phyloP scores from a whole-genome alignment of 495 filamentous ascomycete genomes.

The Venustampulla echinocandica region DNA sequence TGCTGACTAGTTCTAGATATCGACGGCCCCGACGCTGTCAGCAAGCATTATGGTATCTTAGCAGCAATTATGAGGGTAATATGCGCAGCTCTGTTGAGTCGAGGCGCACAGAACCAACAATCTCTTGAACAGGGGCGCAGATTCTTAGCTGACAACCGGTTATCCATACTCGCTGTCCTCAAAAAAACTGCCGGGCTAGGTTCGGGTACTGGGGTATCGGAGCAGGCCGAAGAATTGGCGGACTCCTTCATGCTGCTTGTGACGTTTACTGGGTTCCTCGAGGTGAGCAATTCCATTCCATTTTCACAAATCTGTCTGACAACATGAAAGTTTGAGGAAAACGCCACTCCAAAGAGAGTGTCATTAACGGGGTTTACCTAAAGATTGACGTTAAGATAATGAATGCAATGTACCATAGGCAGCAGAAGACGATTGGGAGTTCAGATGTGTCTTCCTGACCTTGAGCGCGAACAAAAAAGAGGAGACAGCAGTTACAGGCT shows the following conservation, averaged over 20 bases:
- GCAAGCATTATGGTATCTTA: slow-evolving; percentile 75
- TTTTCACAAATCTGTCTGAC: not conserved
- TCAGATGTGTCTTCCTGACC: not conserved
- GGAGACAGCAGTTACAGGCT: no score
- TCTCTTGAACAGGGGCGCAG: slow-evolving; percentile 60
- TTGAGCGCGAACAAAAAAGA: no score
- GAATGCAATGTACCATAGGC: not conserved
- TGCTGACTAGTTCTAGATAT: slow-evolving; percentile 41
- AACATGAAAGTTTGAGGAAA: slow-evolving; percentile 14
- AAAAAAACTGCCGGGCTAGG: slow-evolving; percentile 83
- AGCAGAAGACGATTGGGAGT: not conserved
- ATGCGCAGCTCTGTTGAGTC: slow-evolving; percentile 63
- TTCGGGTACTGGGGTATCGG: slow-evolving; percentile 32
- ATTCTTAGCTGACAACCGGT: slow-evolving; percentile 74
- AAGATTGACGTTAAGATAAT: not conserved
- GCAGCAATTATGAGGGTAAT: slow-evolving; percentile 76
- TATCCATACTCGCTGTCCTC: slow-evolving; percentile 76
- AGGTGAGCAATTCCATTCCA: slow-evolving; percentile 32
- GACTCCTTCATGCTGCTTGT: slow-evolving; percentile 51
- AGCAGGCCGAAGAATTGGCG: slow-evolving; percentile 44
- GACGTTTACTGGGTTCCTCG: slow-evolving; percentile 50
- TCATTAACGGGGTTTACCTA: slow-evolving; percentile 17
- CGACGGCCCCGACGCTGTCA: slow-evolving; percentile 58
- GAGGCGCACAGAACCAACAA: slow-evolving; percentile 72
- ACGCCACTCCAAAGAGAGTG: slow-evolving; percentile 10